Base-by-base conservation (phyloP, 192 early-diverging fungal genomes). In the Cetraspora pellucida region DNA sequence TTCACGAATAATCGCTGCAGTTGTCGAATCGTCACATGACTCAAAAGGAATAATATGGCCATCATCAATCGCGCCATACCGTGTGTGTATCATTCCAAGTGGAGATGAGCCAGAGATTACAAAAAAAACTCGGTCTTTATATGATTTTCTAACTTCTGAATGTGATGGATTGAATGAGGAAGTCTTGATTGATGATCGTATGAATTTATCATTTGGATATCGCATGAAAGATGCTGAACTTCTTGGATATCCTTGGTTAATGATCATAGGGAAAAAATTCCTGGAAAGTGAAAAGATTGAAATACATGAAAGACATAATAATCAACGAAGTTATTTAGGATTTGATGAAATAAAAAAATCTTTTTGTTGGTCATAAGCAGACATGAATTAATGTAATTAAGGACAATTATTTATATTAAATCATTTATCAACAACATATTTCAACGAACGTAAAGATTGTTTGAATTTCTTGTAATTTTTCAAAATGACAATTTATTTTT, bases 211-310 rank as follows among this genome's bases (percentile, higher is more conserved):
- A 10, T 81, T 92, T 45, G 95, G 95, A 14, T 89, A 88, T 82
- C 93, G 93, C 75, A 89, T 95, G 78, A 90, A 92, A 69, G 94
- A 96, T 68, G 90, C 93, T 9, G 87, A 90, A 72, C 71, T 96
- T 75, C 86, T 97, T 72, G 95, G 95, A 14, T 92, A 94, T 81
- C 94, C 95, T 0, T 87, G 84, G 70, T 86, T 93, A 16, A 80
- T 95, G 3, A 87, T 96, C 8, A 68, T 94, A 58, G 95, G 95
- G 0, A 90, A 89, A 79, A 84, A 87, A 6, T 87, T 81, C 37
- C 47, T 88, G 44, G 77, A 80, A 17, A 80, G 80, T 19, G 80
- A 80, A 8, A 80, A 82, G 8, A 80, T 90, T 10, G 89, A 90
- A 65, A 60, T 89, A 28, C 82, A 87, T 70, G 72, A 85, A 28